These are phyloP conservation scores for Mallotus nudiflorus DNA, from an alignment of 345 rosid genomes.

Conservation along the genomic window DNA sequence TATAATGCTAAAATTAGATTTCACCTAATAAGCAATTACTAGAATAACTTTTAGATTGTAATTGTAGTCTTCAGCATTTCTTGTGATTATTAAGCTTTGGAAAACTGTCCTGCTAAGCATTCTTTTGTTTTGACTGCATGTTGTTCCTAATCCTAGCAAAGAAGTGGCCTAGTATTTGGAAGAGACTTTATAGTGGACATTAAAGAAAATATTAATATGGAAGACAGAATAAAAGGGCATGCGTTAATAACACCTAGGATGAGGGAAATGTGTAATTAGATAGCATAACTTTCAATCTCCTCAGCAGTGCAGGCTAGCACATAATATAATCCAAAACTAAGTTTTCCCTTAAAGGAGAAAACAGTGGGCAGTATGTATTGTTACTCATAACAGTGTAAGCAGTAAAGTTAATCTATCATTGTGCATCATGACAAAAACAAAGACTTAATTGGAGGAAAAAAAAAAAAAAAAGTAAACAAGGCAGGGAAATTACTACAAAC, in stretches of 20 bases:
- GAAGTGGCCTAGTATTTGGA: background rate
- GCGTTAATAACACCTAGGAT: background rate
- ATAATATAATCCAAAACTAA: background rate
- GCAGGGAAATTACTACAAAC: background rate
- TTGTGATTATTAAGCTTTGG: background rate
- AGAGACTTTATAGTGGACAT: background rate
- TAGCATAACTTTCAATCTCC: background rate
- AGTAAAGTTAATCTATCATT: background rate
- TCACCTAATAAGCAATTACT: background rate
- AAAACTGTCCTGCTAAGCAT: background rate
- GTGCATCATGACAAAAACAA: background rate
- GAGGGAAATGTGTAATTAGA: background rate
- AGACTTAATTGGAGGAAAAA: background rate
- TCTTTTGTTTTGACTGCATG: background rate
- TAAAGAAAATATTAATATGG: background rate
- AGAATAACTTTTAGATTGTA: background rate
- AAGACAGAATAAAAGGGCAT: background rate
- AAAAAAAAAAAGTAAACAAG: background rate
- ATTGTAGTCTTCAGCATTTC: background rate
- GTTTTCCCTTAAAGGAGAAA: background rate
- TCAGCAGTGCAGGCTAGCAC: background rate
- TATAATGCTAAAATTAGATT: background rate
- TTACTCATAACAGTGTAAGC: background rate
- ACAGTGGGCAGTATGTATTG: background rate
- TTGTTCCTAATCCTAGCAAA: background rate